A percentile compares a stretch with the other conserved stretches of the same genome.
These are phyloP conservation scores for Wickerhamomyces alni DNA, from an alignment of 805 yeast genomes.

Conservation along the genomic window DNA sequence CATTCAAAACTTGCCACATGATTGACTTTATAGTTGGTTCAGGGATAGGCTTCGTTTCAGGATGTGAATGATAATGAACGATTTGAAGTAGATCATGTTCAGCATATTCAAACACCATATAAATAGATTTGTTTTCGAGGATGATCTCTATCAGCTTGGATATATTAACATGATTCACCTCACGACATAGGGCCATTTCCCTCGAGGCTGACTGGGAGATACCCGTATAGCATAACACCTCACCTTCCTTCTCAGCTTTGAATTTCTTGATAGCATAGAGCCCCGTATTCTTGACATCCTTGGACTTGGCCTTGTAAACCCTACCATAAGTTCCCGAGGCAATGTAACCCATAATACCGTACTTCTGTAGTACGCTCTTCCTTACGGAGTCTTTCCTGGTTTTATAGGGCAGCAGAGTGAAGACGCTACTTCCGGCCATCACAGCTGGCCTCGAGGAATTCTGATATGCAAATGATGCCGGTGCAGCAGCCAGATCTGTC, in stretches of 20 bases:
- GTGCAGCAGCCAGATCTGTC: constrained; percentile 8
- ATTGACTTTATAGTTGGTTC: constrained; percentile 75
- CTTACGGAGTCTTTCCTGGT: constrained; percentile 59
- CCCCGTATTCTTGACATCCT: constrained; percentile 21
- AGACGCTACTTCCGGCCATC: constrained; percentile 49
- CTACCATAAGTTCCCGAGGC: constrained; percentile 98
- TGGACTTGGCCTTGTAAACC: constrained; percentile 79
- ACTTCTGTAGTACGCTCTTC: constrained; percentile 72
- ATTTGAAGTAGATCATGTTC: constrained; percentile 94
- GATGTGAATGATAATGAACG: constrained; percentile 90
- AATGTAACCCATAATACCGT: constrained; percentile 87
- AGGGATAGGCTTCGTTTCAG: constrained; percentile 75
- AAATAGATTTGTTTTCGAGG: constrained; percentile 81
- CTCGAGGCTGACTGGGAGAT: constrained; percentile 93
- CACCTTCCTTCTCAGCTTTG: constrained; percentile 90
- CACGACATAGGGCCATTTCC: constrained; percentile 93
- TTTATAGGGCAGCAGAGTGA: constrained; percentile 54
- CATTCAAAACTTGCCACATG: constrained; percentile 88
- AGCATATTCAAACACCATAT: constrained; percentile 93
- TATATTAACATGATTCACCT: constrained; percentile 72
- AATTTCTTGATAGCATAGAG: constrained; percentile 84
- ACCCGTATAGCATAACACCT: constrained; percentile 84
- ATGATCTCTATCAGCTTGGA: constrained; percentile 78
- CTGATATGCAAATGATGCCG: constrained; percentile 6
- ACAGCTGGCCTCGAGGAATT: constrained; percentile 31